phyloP scores from a whole-genome alignment of 306 rosid genomes.

The Vigna mungo region DNA sequence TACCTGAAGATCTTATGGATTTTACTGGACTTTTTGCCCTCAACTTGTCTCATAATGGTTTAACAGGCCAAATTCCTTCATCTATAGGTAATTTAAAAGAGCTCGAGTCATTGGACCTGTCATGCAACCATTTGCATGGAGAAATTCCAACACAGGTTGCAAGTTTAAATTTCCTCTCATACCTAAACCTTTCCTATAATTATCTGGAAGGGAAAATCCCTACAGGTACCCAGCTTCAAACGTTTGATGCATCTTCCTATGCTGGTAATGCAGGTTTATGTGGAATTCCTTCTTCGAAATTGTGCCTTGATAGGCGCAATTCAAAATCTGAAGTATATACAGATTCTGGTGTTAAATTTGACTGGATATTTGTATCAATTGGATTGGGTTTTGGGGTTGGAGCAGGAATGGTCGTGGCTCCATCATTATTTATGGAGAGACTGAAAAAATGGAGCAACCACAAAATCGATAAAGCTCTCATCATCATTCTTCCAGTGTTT shows the following conservation, averaged over 20 bases:
- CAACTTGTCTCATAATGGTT: conserved; percentile 53
- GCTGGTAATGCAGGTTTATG: conserved; percentile 32
- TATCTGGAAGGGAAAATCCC: conserved; percentile 48
- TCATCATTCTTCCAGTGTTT: conserved; percentile 58
- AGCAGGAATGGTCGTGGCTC: conserved; percentile 61
- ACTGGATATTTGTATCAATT: conserved; percentile 56
- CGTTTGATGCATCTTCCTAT: conserved; percentile 36
- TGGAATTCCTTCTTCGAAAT: conserved; percentile 35
- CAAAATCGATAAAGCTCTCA: conserved; percentile 57
- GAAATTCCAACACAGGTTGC: conserved; percentile 42
- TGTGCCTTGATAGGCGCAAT: background rate
- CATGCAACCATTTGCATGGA: conserved; percentile 43
- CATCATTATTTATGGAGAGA: conserved; percentile 55
- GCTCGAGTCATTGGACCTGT: conserved; percentile 57
- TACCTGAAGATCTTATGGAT: conserved; percentile 54
- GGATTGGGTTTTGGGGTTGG: conserved; percentile 84
- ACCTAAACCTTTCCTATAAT: conserved; percentile 46
- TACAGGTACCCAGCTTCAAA: background rate
- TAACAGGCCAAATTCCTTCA: conserved; percentile 45
- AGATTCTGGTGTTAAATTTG: conserved; percentile 43
- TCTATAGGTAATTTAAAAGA: conserved; percentile 33
- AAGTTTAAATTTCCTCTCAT: conserved; percentile 42
- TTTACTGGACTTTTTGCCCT: conserved; percentile 20
- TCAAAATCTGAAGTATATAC: background rate
- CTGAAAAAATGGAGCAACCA: conserved; percentile 66